Base-by-base conservation (phyloP, 2,329 filamentous ascomycete species). In the Stemphylium beticola region DNA sequence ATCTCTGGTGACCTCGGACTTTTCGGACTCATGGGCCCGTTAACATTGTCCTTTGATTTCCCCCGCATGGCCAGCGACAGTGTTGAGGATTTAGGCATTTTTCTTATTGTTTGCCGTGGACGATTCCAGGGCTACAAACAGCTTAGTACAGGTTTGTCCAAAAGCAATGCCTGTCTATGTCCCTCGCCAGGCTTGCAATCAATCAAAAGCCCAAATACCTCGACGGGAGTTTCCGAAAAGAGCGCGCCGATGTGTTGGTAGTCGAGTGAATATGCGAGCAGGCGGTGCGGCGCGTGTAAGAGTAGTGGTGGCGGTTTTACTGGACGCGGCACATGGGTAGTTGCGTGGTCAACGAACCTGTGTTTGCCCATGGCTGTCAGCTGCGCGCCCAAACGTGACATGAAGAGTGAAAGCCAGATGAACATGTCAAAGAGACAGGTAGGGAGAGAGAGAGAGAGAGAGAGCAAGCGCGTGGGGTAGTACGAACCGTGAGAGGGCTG, bases 21-120 rank as follows among this genome's bases (percentile, higher is more conserved):
- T 37, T 66, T 64, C 17, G 73, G 72, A 34, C 73, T 75, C 61
- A 71, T 62, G 32, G 72, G 72, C 33, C 51, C 54, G 41, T 55
- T 66, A 17, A 72, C 69, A 52, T 70, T 66, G 26, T 73, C 67
- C 53, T 71, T 74, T 39, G 57, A 49, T 49, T 71, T 74, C 18
- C 70, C 58, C 42, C 72, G 66, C 72, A 73, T 73, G 48, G 70
- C 68, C 31, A 76, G 60, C 29, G 74, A 75, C 55, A 76, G 53
- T 32, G 73, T 69, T 33, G 74, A 71, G 12, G 72, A 70, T 47
- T 76, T 76, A 31, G 73, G 74, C 74, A 76, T 76, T 59, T 72
- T 76, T 52, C 69, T 64, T 18, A 72, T 50, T 49, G 65, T 62
- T 56, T 66, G 74, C 47, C 57, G 65, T 38, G 64, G 65, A 42